phyloP scores from a whole-genome alignment of 75 land plant species.

The Sequoia sempervirens region DNA sequence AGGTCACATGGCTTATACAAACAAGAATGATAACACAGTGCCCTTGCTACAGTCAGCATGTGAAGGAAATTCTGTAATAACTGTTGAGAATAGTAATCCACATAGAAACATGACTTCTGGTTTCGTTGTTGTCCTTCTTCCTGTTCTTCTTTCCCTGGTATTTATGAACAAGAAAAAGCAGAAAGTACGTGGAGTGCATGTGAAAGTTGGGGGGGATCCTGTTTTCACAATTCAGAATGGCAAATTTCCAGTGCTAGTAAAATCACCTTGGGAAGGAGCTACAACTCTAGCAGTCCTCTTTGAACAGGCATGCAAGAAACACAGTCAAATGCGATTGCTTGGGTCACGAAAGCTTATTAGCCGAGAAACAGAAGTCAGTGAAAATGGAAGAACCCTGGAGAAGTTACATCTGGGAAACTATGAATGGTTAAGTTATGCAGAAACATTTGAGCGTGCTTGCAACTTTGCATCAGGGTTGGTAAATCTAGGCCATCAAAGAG shows the following conservation, averaged over 20 bases:
- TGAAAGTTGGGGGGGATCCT: conserved; percentile 72
- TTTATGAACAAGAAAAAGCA: conserved; percentile 28
- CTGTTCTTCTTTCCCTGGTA: conserved; percentile 34
- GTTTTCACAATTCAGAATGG: conserved; percentile 54
- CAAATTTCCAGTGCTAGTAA: conserved; percentile 35
- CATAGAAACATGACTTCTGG: no score
- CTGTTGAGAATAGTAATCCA: no score
- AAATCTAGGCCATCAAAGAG: conserved; percentile 53
- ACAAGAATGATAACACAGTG: no score
- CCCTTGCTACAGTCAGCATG: no score
- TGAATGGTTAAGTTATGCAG: conserved; percentile 62
- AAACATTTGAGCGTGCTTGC: conserved; percentile 44
- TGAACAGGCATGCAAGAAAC: conserved; percentile 72
- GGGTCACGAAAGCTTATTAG: conserved; percentile 57
- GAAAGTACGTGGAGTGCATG: conserved; percentile 56
- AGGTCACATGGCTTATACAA: no score
- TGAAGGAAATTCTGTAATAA: no score
- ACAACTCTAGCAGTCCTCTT: conserved; percentile 68
- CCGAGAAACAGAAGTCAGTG: conserved; percentile 33
- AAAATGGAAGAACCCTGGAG: conserved; percentile 77
- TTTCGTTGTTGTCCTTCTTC: conserved; percentile 32
- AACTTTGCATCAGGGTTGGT: conserved; percentile 80
- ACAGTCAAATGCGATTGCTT: conserved; percentile 33
- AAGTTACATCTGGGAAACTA: conserved; percentile 79
- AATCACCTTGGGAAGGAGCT: conserved; percentile 82